Evolutionary conservation across 139 green algal genomes (phyloP), one percentile per base, ranked within the genome.

Genomic region (Picochlorum sp.): DNA sequence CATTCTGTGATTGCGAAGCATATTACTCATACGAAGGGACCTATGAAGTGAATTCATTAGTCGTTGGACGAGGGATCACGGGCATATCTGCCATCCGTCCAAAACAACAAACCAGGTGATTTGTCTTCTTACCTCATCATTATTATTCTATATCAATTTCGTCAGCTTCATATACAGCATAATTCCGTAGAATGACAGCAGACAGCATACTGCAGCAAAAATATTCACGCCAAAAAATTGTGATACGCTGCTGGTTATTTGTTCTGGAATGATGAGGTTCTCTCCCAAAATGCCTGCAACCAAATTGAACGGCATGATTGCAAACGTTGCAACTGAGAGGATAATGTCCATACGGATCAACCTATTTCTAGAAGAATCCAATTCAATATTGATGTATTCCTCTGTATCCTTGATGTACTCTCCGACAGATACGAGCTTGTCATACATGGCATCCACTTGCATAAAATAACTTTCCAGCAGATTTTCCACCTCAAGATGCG

Each of bases 1-100:
- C 80, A 4, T 94, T 92, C 51, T 80, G 70, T 59, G 88, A 95
- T 67, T 70, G 85, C 57, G 88, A 95, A 79, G 88, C 88, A 3
- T 87, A 91, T 49, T 93, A 89, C 76, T 90, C 80, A 6, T 95
- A 95, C 44, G 88, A 95, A 63, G 79, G 79, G n/a, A 83, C 75
- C 0, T 96, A 97, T 45, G 91, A 97, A 28, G 75, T 97, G 18
- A 97, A 97, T 63, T 73, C 76, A 30, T 71, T 97, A 55, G 90
- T 97, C 34, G 83, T 82, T 24, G 91, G 84, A 1, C 68, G 91
- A 2, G 86, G 86, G 28, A 76, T 84, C n/a, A 96, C 91, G 0
- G 87, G 88, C 50, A 72, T 91, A 15, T 65, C 81, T 6, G 87
- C 88, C 23, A 84, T 97, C 34, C 34, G 34, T 41, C 34, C 34